phyloP scores from a whole-genome alignment of 2,329 filamentous ascomycete genomes.

The Sporothrix globosa region DNA sequence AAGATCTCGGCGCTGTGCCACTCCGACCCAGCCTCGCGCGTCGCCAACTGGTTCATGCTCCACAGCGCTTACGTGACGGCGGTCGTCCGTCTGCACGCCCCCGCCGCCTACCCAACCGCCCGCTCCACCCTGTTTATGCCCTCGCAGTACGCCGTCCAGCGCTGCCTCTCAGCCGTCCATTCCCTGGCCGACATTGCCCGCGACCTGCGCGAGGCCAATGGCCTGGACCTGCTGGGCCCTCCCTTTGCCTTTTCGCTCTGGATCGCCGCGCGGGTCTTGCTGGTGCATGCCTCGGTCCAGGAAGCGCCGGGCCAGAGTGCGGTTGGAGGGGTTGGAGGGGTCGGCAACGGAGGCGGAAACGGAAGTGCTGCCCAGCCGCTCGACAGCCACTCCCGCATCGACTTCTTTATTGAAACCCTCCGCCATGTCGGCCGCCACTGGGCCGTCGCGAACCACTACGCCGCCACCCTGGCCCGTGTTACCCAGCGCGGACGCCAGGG shows the following conservation, averaged over 20 bases:
- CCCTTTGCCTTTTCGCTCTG: slow-evolving; percentile 91
- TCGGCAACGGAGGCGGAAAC: not conserved
- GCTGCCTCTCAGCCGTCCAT: slow-evolving; percentile 80
- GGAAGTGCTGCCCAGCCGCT: slow-evolving; percentile 56
- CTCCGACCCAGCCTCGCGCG: slow-evolving; percentile 67
- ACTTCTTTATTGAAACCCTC: slow-evolving; percentile 80
- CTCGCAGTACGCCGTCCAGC: slow-evolving; percentile 80
- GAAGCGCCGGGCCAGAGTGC: not conserved
- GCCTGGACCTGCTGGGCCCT: slow-evolving; percentile 80
- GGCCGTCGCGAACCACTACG: slow-evolving; percentile 84
- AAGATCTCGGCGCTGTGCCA: slow-evolving; percentile 80
- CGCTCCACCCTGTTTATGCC: slow-evolving; percentile 85
- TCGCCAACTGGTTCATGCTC: slow-evolving; percentile 86
- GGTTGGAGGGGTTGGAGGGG: too few species aligned
- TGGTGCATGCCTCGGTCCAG: slow-evolving; percentile 90
- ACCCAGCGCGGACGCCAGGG: slow-evolving; percentile 82
- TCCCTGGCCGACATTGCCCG: slow-evolving; percentile 77
- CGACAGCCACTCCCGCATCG: slow-evolving; percentile 67
- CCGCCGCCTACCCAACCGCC: slow-evolving; percentile 87
- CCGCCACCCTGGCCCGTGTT: slow-evolving; percentile 75
- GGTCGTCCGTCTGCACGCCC: slow-evolving; percentile 86
- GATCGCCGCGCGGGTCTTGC: slow-evolving; percentile 82
- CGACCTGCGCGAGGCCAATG: slow-evolving; percentile 73
- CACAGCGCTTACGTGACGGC: slow-evolving; percentile 89
- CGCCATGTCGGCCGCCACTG: slow-evolving; percentile 80